Conservation (phyloP, 768 basidiomycete species). For the Daedaleopsis nitida region DNA sequence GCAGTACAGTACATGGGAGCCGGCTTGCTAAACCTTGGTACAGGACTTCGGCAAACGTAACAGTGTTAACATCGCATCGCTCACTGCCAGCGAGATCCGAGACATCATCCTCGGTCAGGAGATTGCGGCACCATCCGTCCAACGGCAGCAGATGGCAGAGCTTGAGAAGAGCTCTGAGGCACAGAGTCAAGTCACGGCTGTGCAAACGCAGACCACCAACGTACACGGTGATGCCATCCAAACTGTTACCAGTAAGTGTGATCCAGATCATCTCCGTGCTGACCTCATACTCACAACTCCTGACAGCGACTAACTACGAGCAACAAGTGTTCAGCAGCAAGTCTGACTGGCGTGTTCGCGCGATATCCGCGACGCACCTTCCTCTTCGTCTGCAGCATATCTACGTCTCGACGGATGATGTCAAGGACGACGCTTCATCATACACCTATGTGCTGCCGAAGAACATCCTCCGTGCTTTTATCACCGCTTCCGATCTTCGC, state of each 20-base stretch:
- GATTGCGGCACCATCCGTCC: slow-evolving; percentile 92
- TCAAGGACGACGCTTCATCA: slow-evolving; percentile 95
- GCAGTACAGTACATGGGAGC: not conserved
- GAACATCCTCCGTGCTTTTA: slow-evolving; percentile 93
- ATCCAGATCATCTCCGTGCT: not conserved
- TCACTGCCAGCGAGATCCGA: slow-evolving; percentile 95
- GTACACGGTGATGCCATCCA: slow-evolving; percentile 96
- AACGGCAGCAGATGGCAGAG: slow-evolving; percentile 99
- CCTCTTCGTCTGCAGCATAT: slow-evolving; percentile 97
- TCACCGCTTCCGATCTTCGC: slow-evolving; percentile 89
- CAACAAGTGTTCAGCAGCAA: slow-evolving; percentile 99
- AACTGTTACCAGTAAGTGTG: slow-evolving; percentile 80
- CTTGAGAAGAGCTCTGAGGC: slow-evolving; percentile 96
- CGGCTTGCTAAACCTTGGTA: slow-evolving; percentile 11
- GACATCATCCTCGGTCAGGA: slow-evolving; percentile 99
- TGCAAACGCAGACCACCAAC: slow-evolving; percentile 98
- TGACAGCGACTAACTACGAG: slow-evolving; percentile 89
- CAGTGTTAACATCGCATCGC: slow-evolving; percentile 96
- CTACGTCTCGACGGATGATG: slow-evolving; percentile 98
- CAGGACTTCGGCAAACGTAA: slow-evolving; percentile 99
- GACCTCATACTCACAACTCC: not conserved
- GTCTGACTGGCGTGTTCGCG: slow-evolving; percentile 99
- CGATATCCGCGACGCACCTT: slow-evolving; percentile 95
- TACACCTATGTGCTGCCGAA: slow-evolving; percentile 97
- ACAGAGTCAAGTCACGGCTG: slow-evolving; percentile 90